Evolutionary conservation across 179 eudicot genomes (phyloP), one percentile per base, ranked within the genome.

Genomic region (Silene noctiflora): DNA sequence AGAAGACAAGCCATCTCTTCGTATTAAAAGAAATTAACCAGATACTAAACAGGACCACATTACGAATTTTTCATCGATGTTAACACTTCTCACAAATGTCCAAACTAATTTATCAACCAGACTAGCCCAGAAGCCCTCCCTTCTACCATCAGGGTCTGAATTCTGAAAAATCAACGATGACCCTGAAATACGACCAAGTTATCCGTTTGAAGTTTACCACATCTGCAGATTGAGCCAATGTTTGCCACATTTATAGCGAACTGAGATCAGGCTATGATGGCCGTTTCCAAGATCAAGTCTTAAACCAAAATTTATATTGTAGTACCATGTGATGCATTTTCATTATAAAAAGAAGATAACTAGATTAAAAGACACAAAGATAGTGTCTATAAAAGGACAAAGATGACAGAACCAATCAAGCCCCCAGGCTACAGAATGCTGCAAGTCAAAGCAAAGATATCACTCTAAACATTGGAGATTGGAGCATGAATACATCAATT

Each of bases 341-440:
- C 25, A 0, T 14, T 65, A 16, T 65, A 29, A 65, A 65, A 27
- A 4, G 69, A 61, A 61, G 5, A 12, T 65, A 65, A 65, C 69
- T 65, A 65, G 9, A 65, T 65, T 13, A 65, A 27, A 31, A 14
- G 69, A 65, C 69, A 65, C 44, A 27, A 29, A 65, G 31, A 29
- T 31, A 27, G 69, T 31, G 44, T 14, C 44, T 65, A 65, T 29
- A 65, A 31, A 64, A 27, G 44, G 13, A 65, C 69, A 29, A 2
- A 65, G 69, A 27, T 29, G 44, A 65, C 19, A 13, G 14, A 31
- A 65, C 20, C 44, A 65, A 65, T 14, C 69, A 65, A 27, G 1
- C 42, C 42, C 44, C 10, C 17, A 42, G n/a, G 16, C 31, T 62
- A 53, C 58, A 53, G 17, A 27, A 62, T 10, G 16, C 69, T 53